Base-by-base conservation (phyloP, 2,329 filamentous ascomycete genomes). In the Pyricularia grisea region DNA sequence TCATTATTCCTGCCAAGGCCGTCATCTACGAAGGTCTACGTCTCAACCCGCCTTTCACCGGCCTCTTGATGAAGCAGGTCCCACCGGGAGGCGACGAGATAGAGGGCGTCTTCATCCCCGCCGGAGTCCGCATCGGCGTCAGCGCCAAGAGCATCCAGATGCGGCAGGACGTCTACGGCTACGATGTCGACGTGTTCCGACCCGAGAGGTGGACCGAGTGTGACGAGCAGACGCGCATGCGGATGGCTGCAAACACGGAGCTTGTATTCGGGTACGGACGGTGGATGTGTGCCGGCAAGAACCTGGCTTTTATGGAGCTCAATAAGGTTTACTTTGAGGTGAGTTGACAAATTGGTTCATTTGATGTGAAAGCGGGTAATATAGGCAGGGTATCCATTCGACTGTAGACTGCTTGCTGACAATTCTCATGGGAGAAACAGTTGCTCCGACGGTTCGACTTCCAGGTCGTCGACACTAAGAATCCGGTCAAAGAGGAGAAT, bases 281-380 rank as follows among this genome's bases (percentile, higher is more conserved):
- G n/a, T 79, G 75, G 70, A 71, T 74, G 69, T 83, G 81, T 69
- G 70, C 82, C n/a, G 82, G 81, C 0, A 80, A 78, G 73, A 74
- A 75, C 10, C 77, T 82, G 58, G 81, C 81, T 0, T 72, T 77
- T 69, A 78, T 82, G 72, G 80, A 82, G 73, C 60, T 82, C 66
- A 77, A 79, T 70, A 83, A 83, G 73, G 72, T 77, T 0, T 72
- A 81, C 65, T 76, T 80, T 61, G 78, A 82, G 78, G 80, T 82
- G 73, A 71, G 76, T 71, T 61, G 5, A n/a, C 3, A 27, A 67
- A 25, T 28, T 11, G 20, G 42, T 20, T 30, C 12, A 60, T 61
- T 30, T 30, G 58, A 3, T 36, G 14, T 9, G 30, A 11, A 28
- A 20, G 14, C 28, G 10, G 6, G 7, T 17, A 2, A 27, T 17